Percentiles rank a stretch among this genome's conserved stretches.
phyloP scores from a whole-genome alignment of 2,329 filamentous ascomycete species.

The Aspergillus fructus region DNA sequence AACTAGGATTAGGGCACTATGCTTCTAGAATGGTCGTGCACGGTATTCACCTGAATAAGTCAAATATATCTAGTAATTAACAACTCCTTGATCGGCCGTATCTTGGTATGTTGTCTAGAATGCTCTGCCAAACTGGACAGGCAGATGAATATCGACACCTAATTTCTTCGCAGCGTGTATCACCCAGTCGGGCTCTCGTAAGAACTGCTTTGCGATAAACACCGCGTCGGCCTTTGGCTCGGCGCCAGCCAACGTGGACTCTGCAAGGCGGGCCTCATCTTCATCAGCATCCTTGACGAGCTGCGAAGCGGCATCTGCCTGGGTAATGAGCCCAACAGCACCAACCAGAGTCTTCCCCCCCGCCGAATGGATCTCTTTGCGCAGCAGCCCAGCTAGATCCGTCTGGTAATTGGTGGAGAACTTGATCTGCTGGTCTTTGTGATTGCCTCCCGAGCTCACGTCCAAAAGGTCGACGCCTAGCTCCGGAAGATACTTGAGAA shows the following conservation, averaged over 20 bases:
- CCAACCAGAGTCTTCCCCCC: conserved; percentile 49
- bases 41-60: not conserved
- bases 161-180: conserved; percentile 51
- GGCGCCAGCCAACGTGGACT: conserved; percentile 24
- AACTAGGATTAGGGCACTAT: not conserved
- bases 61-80: not conserved
- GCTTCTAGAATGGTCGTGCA: conserved; percentile 4
- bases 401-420: conserved; percentile 51
- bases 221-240: conserved; percentile 47
- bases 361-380: conserved; percentile 36
- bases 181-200: conserved; percentile 58
- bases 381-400: conserved; percentile 48
- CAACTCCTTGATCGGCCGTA: not conserved
- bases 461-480: conserved; percentile 48
- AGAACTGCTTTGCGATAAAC: conserved; percentile 54
- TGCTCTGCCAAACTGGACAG: conserved; percentile 47
- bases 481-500: conserved; percentile 42
- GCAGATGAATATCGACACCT: conserved; percentile 49
- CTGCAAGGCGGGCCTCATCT: conserved; percentile 18
- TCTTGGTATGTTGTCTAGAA: not conserved
- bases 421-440: conserved; percentile 45
- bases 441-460: conserved; percentile 48
- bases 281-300: conserved; percentile 42
- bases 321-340: conserved; percentile 55
- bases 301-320: conserved; percentile 51